Percentiles rank a stretch among this genome's conserved stretches.
Evolutionary conservation across 768 basidiomycete species (phyloP).

Genomic region (Lanmaoa pseudosensibilis): DNA sequence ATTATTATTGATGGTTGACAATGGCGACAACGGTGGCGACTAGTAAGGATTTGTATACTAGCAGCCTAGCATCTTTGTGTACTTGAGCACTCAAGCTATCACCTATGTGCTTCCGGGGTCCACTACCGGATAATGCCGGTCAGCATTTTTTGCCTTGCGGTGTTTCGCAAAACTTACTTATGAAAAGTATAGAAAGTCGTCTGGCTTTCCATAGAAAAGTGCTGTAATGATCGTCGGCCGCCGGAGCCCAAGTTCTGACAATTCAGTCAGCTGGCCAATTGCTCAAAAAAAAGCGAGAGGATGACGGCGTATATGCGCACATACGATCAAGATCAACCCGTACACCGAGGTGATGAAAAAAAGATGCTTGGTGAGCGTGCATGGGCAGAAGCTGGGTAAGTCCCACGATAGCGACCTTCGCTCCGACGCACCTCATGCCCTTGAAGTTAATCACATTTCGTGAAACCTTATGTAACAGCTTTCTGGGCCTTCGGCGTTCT

Average conservation of each 20-base stretch:
- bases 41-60: too few relatives aligned
- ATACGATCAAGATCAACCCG: constrained; percentile 4
- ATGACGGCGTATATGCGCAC: constrained; percentile 8
- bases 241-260: not conserved
- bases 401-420: constrained; percentile 7
- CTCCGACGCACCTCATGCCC: constrained; percentile 17
- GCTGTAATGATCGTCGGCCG: not conserved
- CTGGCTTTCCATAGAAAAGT: too few relatives aligned
- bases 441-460: constrained; percentile 13
- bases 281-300: not conserved
- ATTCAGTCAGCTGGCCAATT: not conserved
- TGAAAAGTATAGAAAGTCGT: too few relatives aligned
- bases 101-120: too few relatives aligned
- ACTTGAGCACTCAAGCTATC: too few relatives aligned
- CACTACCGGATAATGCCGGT: too few relatives aligned
- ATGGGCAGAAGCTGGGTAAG: constrained; percentile 3
- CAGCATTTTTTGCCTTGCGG: too few relatives aligned
- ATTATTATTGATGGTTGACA: too few relatives aligned
- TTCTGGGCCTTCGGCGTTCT: constrained; percentile 8
- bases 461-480: constrained; percentile 20
- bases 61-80: too few relatives aligned
- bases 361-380: not conserved
- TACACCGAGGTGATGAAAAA: constrained; percentile 15
- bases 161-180: too few relatives aligned
- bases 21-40: too few relatives aligned